These are phyloP conservation scores for Sanguinoderma infundibulare DNA, from an alignment of 1,284 basidiomycete species.

Conservation along the genomic window DNA sequence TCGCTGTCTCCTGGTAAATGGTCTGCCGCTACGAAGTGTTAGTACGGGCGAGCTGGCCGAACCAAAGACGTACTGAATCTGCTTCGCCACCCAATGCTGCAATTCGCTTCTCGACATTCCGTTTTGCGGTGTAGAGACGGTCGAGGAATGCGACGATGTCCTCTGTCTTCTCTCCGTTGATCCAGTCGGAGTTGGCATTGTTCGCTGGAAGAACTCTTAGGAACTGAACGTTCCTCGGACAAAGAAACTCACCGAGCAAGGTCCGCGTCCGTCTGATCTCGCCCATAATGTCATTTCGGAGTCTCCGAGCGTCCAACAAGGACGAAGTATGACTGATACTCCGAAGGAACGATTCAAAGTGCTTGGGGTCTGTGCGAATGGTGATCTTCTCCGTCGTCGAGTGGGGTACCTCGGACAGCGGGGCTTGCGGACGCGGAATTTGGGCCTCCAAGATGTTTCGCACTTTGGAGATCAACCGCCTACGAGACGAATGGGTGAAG, in stretches of 20 bases:
- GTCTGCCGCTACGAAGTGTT: conserved; percentile 26
- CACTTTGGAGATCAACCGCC: conserved; percentile 83
- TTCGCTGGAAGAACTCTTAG: conserved; percentile 51
- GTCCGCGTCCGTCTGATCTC: conserved; percentile 84
- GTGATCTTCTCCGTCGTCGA: conserved; percentile 71
- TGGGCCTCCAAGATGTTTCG: conserved; percentile 83
- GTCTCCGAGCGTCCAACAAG: conserved; percentile 84
- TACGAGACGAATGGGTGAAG: conserved; percentile 32
- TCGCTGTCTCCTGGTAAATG: conserved; percentile 31
- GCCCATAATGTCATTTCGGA: conserved; percentile 88
- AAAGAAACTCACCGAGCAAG: conserved; percentile 57
- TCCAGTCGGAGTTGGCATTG: conserved; percentile 85
- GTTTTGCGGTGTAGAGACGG: conserved; percentile 85
- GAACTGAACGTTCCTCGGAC: conserved; percentile 1
- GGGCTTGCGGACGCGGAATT: conserved; percentile 57
- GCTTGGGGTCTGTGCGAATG: conserved; percentile 74
- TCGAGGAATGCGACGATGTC: conserved; percentile 88
- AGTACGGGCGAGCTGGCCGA: background rate
- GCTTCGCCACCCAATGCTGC: conserved; percentile 75
- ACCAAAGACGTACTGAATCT: conserved; percentile 53
- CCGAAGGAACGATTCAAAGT: conserved; percentile 89
- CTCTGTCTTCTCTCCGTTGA: conserved; percentile 81
- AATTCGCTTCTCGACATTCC: conserved; percentile 86
- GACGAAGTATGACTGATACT: conserved; percentile 85
- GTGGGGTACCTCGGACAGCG: conserved; percentile 38